Conservation (phyloP, 441 rosid species). For the Populus hybrid region DNA sequence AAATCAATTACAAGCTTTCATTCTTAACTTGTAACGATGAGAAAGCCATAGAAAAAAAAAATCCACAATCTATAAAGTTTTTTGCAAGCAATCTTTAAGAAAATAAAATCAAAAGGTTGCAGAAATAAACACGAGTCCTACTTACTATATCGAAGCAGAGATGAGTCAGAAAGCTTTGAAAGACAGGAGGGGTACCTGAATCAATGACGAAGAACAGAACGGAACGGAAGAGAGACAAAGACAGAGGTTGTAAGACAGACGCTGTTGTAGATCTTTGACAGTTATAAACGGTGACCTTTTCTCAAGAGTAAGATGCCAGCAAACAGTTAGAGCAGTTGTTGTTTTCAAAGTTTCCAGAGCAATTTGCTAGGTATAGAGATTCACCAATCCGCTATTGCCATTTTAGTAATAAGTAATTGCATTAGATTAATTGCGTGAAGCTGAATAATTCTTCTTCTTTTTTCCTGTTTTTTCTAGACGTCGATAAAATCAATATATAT, state of each 20-base stretch:
- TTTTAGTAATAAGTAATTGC: not conserved
- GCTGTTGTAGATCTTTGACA: not conserved
- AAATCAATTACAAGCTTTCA: not conserved
- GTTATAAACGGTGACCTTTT: not conserved
- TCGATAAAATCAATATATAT: too few relatives aligned
- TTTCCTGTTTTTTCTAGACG: too few relatives aligned
- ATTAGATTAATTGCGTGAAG: too few relatives aligned
- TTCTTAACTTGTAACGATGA: not conserved
- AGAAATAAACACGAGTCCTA: not conserved
- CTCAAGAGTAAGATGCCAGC: slow-evolving; percentile 8
- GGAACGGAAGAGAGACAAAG: not conserved
- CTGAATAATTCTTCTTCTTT: too few relatives aligned
- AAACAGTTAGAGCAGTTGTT: not conserved
- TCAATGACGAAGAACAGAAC: not conserved
- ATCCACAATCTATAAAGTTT: not conserved
- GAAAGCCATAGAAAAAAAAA: not conserved
- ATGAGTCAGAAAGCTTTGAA: not conserved
- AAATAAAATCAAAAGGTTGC: too few relatives aligned
- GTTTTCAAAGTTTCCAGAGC: not conserved
- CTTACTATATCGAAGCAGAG: not conserved
- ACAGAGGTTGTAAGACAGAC: too few relatives aligned
- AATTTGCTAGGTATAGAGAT: not conserved
- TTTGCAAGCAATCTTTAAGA: not conserved
- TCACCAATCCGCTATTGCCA: not conserved
- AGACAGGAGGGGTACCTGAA: not conserved